Evolutionary conservation across 306 rosid genomes (phyloP).

Genomic region (Phaseolus lunatus): DNA sequence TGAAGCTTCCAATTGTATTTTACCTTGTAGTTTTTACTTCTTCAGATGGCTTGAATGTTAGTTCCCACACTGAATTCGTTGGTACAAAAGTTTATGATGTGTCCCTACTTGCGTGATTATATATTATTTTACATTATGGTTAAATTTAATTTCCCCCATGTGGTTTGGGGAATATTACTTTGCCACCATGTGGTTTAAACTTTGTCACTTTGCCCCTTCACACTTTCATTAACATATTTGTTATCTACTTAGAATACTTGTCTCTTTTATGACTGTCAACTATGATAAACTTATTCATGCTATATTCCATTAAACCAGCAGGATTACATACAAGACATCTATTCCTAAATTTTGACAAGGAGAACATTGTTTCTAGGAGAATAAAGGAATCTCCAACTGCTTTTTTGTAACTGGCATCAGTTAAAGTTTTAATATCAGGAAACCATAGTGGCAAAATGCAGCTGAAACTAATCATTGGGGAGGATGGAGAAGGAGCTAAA

Average conservation of each 20-base stretch:
- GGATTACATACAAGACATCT: not conserved
- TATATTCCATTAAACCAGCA: conserved; percentile 7
- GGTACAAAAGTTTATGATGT: not conserved
- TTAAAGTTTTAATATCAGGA: conserved; percentile 6
- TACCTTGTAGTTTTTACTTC: not conserved
- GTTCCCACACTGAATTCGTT: conserved; percentile 27
- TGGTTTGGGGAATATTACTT: conserved; percentile 22
- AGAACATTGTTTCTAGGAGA: conserved; percentile 11
- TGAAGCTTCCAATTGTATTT: conserved; percentile 29
- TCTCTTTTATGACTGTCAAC: not conserved
- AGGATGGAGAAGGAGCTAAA: not conserved
- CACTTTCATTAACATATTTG: not conserved
- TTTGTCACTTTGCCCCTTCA: not conserved
- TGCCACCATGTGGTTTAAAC: conserved; percentile 12
- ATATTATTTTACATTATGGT: not conserved
- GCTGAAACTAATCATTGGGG: not conserved
- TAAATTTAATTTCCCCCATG: conserved; percentile 9
- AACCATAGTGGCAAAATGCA: not conserved
- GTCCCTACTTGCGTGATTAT: not conserved
- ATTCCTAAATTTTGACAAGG: not conserved
- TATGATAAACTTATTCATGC: not conserved
- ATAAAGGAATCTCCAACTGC: not conserved
- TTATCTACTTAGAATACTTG: not conserved
- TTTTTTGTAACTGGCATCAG: not conserved
- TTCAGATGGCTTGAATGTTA: not conserved